phyloP scores from a whole-genome alignment of 2,329 filamentous ascomycete species.

The Microsporum canis region DNA sequence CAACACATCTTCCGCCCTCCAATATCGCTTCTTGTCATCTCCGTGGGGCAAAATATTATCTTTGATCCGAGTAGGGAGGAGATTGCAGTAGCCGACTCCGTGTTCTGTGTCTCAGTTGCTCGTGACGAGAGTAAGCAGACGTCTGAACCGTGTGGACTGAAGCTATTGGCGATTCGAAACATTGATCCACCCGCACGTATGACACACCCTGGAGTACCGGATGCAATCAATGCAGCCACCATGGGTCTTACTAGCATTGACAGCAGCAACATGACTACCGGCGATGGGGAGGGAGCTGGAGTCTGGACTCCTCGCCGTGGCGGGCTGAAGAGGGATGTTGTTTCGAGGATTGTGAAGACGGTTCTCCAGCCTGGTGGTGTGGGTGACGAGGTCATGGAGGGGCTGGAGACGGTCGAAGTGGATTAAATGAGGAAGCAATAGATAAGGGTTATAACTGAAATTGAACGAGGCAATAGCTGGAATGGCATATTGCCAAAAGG shows the following conservation, averaged over 20 bases:
- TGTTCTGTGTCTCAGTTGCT: conserved; percentile 72
- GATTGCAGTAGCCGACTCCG: conserved; percentile 80
- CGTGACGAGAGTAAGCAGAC: conserved; percentile 28
- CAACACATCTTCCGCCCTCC: conserved; percentile 51
- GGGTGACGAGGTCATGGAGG: conserved; percentile 74
- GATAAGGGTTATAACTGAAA: background rate
- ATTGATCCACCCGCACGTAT: conserved; percentile 64
- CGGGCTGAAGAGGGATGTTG: conserved; percentile 62
- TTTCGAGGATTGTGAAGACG: conserved; percentile 64
- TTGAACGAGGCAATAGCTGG: background rate
- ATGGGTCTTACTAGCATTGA: conserved; percentile 28
- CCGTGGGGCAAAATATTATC: conserved; percentile 75
- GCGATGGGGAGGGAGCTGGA: conserved; percentile 46
- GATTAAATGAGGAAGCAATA: conserved; percentile 30
- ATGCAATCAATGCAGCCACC: conserved; percentile 49
- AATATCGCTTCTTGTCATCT: conserved; percentile 80
- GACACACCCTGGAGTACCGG: conserved; percentile 59
- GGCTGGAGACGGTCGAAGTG: conserved; percentile 58
- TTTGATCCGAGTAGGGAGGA: conserved; percentile 90
- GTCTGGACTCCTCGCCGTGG: conserved; percentile 82
- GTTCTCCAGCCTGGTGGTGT: conserved; percentile 68
- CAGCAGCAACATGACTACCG: conserved; percentile 25
- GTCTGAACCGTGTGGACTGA: conserved; percentile 34
- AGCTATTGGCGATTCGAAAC: conserved; percentile 57
- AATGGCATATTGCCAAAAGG: background rate